phyloP scores from a whole-genome alignment of 2,329 filamentous ascomycete species.

The Monilinia vaccinii-corymbosi region DNA sequence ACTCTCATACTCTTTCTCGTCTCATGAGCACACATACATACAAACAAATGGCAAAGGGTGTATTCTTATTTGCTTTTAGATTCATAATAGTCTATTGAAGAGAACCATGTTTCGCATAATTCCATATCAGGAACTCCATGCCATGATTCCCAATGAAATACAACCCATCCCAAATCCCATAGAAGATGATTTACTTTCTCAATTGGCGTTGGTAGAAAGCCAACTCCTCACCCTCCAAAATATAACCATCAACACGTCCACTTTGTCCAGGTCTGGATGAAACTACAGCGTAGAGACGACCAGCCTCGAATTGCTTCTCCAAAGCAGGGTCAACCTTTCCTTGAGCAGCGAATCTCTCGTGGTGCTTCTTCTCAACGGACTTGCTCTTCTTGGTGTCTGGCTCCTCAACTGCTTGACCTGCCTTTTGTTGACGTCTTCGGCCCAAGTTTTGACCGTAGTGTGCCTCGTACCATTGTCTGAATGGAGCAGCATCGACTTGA shows the following conservation, averaged over 20 bases:
- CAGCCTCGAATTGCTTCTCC: conserved; percentile 99
- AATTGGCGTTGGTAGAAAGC: conserved; percentile 99
- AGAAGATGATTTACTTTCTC: conserved; percentile 69
- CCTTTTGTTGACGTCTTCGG: conserved; percentile 82
- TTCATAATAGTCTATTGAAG: conserved; percentile 21
- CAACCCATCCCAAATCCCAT: conserved; percentile 22
- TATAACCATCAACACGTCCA: conserved; percentile 92
- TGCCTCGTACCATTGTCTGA: conserved; percentile 99
- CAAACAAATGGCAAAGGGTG: conserved; percentile 8
- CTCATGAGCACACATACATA: not conserved
- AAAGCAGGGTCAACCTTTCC: conserved; percentile 91
- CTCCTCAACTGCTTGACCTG: conserved; percentile 34
- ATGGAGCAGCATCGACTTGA: conserved; percentile 96
- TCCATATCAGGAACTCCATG: conserved; percentile 26
- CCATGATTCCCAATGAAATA: conserved; percentile 28
- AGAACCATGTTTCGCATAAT: conserved; percentile 18
- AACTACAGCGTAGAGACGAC: conserved; percentile 91
- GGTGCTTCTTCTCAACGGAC: conserved; percentile 93
- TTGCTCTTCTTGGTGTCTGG: conserved; percentile 82
- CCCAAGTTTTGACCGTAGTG: conserved; percentile 93
- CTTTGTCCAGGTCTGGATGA: conserved; percentile 93
- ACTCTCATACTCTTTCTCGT: not conserved
- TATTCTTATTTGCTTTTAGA: conserved; percentile 25
- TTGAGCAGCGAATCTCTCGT: conserved; percentile 65
- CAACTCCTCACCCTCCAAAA: conserved; percentile 98